A percentile compares a stretch with the other conserved stretches of the same genome.
Conservation (phyloP, 495 filamentous ascomycete species). For the Parmelia sp. region DNA sequence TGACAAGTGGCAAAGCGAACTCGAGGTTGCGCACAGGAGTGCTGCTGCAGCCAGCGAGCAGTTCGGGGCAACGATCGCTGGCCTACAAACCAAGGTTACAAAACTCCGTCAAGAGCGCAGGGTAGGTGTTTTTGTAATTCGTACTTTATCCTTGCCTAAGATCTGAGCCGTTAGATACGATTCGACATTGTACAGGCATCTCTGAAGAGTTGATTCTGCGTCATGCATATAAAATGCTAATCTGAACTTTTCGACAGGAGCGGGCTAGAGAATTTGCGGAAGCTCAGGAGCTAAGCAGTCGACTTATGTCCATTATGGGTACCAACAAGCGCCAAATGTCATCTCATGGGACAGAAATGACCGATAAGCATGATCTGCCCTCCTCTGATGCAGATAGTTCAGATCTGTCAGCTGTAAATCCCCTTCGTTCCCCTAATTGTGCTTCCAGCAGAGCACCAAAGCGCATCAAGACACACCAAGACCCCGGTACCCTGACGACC, state of each 20-base stretch:
- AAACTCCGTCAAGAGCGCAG: constrained; percentile 11
- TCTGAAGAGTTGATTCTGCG: background rate
- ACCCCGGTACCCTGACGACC: background rate
- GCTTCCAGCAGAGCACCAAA: constrained; percentile 14
- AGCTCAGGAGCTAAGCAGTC: constrained; percentile 44
- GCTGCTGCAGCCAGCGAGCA: constrained; percentile 8
- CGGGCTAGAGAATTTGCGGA: constrained; percentile 46
- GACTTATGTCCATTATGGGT: constrained; percentile 44
- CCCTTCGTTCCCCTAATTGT: background rate
- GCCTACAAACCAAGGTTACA: constrained; percentile 3
- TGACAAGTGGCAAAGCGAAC: constrained; percentile 7
- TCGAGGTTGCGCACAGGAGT: background rate
- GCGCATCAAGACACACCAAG: constrained; percentile 13
- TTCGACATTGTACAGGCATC: background rate
- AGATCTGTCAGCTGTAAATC: background rate
- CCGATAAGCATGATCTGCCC: background rate
- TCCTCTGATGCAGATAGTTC: background rate
- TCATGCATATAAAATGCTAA: background rate
- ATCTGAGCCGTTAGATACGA: background rate
- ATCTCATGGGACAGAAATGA: background rate
- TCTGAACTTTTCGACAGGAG: constrained; percentile 31
- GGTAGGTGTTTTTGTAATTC: background rate
- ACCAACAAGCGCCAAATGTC: constrained; percentile 23
- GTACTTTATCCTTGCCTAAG: background rate
- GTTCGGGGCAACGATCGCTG: background rate